phyloP scores from a whole-genome alignment of 2,329 filamentous ascomycete species.

The Penicillium aurantiogriseum region DNA sequence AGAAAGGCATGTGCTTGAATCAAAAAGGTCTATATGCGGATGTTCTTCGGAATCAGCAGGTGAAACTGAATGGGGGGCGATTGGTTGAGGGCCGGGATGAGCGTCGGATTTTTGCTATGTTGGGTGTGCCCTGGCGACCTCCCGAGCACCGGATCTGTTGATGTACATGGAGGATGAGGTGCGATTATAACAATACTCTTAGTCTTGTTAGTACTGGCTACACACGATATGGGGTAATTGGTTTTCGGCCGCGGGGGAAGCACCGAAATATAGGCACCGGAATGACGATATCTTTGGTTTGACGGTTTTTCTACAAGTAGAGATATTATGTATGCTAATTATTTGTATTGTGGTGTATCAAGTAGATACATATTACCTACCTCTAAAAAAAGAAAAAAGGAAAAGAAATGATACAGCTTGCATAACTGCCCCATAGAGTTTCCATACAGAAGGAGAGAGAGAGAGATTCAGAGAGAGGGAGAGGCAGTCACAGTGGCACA shows the following conservation, averaged over 20 bases:
- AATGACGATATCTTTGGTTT: not conserved
- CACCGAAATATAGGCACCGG: not conserved
- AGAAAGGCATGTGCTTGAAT: slow-evolving; percentile 80
- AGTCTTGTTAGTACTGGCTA: not conserved
- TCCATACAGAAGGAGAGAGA: slow-evolving; percentile 1
- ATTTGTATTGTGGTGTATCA: not conserved
- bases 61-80: slow-evolving; percentile 65
- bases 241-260: not conserved
- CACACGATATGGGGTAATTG: not conserved
- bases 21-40: slow-evolving; percentile 76
- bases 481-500: slow-evolving; percentile 11
- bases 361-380: not conserved
- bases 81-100: slow-evolving; percentile 74
- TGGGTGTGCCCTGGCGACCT: slow-evolving; percentile 82
- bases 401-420: not conserved
- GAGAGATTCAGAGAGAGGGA: slow-evolving; percentile 2
- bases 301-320: not conserved
- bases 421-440: slow-evolving; percentile 2
- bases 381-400: not conserved
- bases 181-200: not conserved
- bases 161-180: slow-evolving; percentile 16
- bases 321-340: not conserved
- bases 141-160: slow-evolving; percentile 74
- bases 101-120: slow-evolving; percentile 73
- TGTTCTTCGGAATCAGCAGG: slow-evolving; percentile 59